A percentile compares a stretch with the other conserved stretches of the same genome.
These are phyloP conservation scores for Jackrogersella minutella DNA, from an alignment of 495 filamentous ascomycete species.

Conservation along the genomic window DNA sequence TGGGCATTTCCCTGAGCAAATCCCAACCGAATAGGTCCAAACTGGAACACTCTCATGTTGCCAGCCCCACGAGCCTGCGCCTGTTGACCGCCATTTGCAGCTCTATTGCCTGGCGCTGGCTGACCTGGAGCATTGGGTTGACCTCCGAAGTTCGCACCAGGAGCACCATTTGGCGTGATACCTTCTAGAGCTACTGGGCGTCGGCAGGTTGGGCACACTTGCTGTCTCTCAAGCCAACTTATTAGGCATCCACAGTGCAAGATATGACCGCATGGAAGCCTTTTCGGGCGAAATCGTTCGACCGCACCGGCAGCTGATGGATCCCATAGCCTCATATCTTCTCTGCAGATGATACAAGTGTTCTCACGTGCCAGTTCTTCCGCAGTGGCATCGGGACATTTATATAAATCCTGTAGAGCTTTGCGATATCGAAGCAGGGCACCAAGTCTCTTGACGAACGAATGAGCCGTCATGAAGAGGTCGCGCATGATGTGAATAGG, in stretches of 20 bases:
- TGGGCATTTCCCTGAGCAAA: slow-evolving; percentile 61
- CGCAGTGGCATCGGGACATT: slow-evolving; percentile 89
- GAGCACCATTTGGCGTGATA: slow-evolving; percentile 17
- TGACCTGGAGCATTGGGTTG: slow-evolving; percentile 42
- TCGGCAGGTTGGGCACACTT: slow-evolving; percentile 95
- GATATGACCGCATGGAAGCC: slow-evolving; percentile 94
- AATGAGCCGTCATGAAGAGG: slow-evolving; percentile 89
- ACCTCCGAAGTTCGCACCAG: slow-evolving; percentile 31
- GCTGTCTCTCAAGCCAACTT: slow-evolving; percentile 98
- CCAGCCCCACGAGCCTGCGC: slow-evolving; percentile 36
- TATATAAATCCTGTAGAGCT: slow-evolving; percentile 87
- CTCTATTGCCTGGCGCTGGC: slow-evolving; percentile 40
- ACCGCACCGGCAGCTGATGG: slow-evolving; percentile 61
- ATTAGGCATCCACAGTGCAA: slow-evolving; percentile 92
- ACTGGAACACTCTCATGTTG: slow-evolving; percentile 59
- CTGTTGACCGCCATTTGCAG: slow-evolving; percentile 39
- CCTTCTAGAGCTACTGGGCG: slow-evolving; percentile 70
- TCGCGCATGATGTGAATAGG: slow-evolving; percentile 97
- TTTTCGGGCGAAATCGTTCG: slow-evolving; percentile 89
- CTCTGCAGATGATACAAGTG: slow-evolving; percentile 96
- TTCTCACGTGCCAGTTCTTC: slow-evolving; percentile 87
- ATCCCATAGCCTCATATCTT: slow-evolving; percentile 87
- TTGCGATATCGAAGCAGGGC: slow-evolving; percentile 89
- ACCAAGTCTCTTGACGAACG: slow-evolving; percentile 84
- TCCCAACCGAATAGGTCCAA: slow-evolving; percentile 67